A percentile compares a stretch with the other conserved stretches of the same genome.
These are phyloP conservation scores for Beauveria sp. DNA, from an alignment of 2,329 filamentous ascomycete species.

Conservation along the genomic window DNA sequence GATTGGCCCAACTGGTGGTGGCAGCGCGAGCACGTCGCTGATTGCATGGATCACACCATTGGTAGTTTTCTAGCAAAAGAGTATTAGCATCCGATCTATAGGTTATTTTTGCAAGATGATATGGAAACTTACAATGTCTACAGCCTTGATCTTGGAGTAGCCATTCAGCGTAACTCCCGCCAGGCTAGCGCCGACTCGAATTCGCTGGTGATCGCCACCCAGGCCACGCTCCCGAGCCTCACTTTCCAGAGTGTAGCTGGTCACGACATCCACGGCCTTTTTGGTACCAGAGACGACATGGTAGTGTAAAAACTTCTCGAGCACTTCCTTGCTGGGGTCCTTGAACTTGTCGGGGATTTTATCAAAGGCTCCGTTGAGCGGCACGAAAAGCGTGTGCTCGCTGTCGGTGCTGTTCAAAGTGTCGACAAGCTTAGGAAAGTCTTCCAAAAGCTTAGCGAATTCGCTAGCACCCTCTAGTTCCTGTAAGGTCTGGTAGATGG, in stretches of 20 bases:
- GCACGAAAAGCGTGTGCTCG: conserved; percentile 78
- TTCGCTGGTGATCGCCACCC: conserved; percentile 60
- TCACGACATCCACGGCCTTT: conserved; percentile 57
- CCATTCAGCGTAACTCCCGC: conserved; percentile 68
- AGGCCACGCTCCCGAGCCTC: conserved; percentile 51
- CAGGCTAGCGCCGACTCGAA: conserved; percentile 57
- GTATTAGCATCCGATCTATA: neutral
- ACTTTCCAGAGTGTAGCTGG: conserved; percentile 68
- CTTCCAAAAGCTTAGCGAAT: conserved; percentile 66
- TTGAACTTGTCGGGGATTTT: conserved; percentile 42
- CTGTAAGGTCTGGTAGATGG: conserved; percentile 74
- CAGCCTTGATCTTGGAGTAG: conserved; percentile 60
- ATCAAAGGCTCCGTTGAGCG: conserved; percentile 68
- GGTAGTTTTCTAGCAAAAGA: conserved; percentile 47
- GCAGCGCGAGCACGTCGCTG: conserved; percentile 68
- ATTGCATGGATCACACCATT: conserved; percentile 80
- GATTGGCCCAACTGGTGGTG: conserved; percentile 48
- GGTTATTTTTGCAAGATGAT: neutral
- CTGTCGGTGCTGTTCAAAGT: conserved; percentile 65
- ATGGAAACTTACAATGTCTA: conserved; percentile 54
- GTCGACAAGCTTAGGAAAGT: conserved; percentile 64
- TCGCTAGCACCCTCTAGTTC: conserved; percentile 68
- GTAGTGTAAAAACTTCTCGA: conserved; percentile 65
- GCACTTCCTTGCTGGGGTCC: conserved; percentile 61
- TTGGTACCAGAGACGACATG: conserved; percentile 65